Conservation (phyloP, 2,329 filamentous ascomycete genomes). For the Fusarium sp. region DNA sequence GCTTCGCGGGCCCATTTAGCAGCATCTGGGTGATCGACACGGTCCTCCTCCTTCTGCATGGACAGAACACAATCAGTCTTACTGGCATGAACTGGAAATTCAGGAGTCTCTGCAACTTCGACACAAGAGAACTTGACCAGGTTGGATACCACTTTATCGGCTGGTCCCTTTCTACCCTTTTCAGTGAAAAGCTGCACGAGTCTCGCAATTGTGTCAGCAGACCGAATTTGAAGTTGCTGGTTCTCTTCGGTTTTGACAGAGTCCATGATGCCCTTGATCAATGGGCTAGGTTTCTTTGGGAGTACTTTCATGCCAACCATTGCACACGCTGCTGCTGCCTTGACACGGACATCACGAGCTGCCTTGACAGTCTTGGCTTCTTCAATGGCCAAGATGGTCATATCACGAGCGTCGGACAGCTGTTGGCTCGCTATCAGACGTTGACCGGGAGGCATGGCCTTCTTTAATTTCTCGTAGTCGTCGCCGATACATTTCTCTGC, state of each 20-base stretch:
- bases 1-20: conserved; percentile 90
- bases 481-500: conserved; percentile 87
- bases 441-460: conserved; percentile 86
- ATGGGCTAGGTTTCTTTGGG: conserved; percentile 89
- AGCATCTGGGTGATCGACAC: conserved; percentile 89
- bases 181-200: conserved; percentile 88
- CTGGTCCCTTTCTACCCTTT: conserved; percentile 80
- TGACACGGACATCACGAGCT: conserved; percentile 83
- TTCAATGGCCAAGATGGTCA: conserved; percentile 75
- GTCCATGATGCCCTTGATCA: conserved; percentile 98
- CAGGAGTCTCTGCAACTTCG: conserved; percentile 95
- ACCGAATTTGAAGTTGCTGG: conserved; percentile 83
- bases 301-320: conserved; percentile 86
- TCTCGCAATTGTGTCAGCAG: conserved; percentile 81
- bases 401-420: conserved; percentile 77
- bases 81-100: conserved; percentile 83
- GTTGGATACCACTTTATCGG: conserved; percentile 95
- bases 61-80: conserved; percentile 87
- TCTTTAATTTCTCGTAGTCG: conserved; percentile 89
- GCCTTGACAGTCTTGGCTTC: conserved; percentile 83
- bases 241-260: conserved; percentile 97
- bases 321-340: conserved; percentile 85
- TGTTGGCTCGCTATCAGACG: conserved; percentile 83
- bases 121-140: conserved; percentile 97
- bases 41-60: conserved; percentile 95